Evolutionary conservation across 371 early-diverging fungal genomes (phyloP).

Genomic region (Cladochytrium tenue): DNA sequence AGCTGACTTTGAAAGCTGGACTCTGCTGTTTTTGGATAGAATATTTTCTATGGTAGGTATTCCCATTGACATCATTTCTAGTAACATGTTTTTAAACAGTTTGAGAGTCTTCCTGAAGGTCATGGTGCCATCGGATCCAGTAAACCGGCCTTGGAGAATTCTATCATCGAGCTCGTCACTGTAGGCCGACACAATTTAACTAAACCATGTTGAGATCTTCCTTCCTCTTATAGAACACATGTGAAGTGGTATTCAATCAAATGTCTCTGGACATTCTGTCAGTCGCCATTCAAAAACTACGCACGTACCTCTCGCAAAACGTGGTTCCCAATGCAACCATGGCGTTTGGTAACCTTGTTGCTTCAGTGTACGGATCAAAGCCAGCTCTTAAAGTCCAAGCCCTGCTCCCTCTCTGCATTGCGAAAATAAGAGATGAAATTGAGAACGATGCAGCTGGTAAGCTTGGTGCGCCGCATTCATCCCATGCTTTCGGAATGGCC

Average conservation of each 20-base stretch:
- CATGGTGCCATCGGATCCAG: conserved; percentile 27
- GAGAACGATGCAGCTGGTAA: conserved; percentile 70
- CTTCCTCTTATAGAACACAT: conserved; percentile 51
- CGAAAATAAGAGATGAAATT: conserved; percentile 66
- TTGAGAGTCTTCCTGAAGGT: conserved; percentile 77
- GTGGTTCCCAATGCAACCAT: conserved; percentile 72
- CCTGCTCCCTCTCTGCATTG: conserved; percentile 63
- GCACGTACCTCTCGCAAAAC: conserved; percentile 59
- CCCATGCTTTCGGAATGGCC: conserved; percentile 52
- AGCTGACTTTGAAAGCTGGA: conserved; percentile 82
- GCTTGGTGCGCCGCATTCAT: conserved; percentile 49
- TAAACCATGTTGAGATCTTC: background rate
- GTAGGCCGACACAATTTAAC: too few relatives aligned
- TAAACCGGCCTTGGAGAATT: conserved; percentile 42
- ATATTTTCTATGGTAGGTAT: conserved; percentile 73
- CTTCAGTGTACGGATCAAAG: conserved; percentile 19
- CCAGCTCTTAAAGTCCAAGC: conserved; percentile 49
- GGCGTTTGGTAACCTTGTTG: conserved; percentile 62
- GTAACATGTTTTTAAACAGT: conserved; percentile 23
- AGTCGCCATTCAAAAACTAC: conserved; percentile 60
- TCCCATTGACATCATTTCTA: too few relatives aligned
- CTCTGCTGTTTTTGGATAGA: conserved; percentile 78
- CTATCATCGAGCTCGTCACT: conserved; percentile 45
- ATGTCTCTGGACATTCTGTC: conserved; percentile 66
- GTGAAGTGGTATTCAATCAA: conserved; percentile 68